Evolutionary conservation across 2,329 filamentous ascomycete species (phyloP), one percentile per base, ranked within the genome.

Genomic region (Monilinia vaccinii-corymbosi): DNA sequence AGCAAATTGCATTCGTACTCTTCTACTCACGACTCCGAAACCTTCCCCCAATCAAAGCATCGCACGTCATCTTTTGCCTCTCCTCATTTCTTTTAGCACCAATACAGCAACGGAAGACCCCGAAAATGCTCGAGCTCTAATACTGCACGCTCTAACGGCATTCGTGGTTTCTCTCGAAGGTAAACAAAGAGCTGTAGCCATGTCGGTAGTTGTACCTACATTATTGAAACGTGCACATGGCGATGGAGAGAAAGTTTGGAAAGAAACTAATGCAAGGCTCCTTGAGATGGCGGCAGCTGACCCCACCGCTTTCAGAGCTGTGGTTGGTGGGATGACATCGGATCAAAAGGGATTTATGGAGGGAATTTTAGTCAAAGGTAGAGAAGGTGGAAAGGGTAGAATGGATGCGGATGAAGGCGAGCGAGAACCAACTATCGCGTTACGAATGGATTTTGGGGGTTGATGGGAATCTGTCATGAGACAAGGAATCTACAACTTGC

Each of bases 391-490:
- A 49, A 75, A 58, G 68, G 70, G 73, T 65, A 75, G 72, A 68
- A 67, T 69, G 66, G 71, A 77, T 67, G 73, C 71, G 58, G 68
- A 74, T 47, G 74, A 74, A 55, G 78, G 75, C 61, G 75, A 78
- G 61, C 81, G 76, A 32, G 84, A 83, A 73, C 94, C 94, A 14
- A 94, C 79, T 64, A 99, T 99, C 79, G 91, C 91, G 58, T 75
- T 99, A 71, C 94, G 95, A 80, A 95, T 97, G 89, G 81, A 96
- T 73, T 97, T 99, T 80, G 84, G 83, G 13, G 65, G 45, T 10
- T 71, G 88, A 90, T 34, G 23, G 18, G 36, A 13, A 13, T 25
- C 23, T 1, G 6, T 18, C 14, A 7, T 16, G 21, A 18, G 21
- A 14, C 25, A 36, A n/a, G 32, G 10, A 10, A 34, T 28, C 3